These are phyloP conservation scores for Pseudogymnoascus sp. DNA, from an alignment of 2,329 filamentous ascomycete genomes.

Conservation along the genomic window DNA sequence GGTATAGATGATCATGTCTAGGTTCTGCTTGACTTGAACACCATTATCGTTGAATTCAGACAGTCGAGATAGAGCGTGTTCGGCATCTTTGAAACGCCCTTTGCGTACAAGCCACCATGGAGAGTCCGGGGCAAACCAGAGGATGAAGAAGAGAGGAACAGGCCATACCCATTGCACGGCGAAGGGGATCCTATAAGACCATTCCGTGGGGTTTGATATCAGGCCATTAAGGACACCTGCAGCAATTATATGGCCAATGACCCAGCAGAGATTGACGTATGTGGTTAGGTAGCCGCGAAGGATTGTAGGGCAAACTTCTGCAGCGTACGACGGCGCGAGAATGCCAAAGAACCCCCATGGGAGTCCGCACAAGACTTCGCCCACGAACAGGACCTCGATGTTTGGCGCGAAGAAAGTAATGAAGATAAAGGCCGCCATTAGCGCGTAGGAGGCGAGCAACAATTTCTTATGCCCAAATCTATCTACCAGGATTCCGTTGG, in stretches of 20 bases:
- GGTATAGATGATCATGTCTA: slow-evolving; percentile 46
- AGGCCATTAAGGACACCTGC: slow-evolving; percentile 34
- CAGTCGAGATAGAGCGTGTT: slow-evolving; percentile 18
- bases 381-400: slow-evolving; percentile 38
- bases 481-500: slow-evolving; percentile 39
- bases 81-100: slow-evolving; percentile 35
- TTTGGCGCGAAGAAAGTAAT: slow-evolving; percentile 43
- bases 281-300: slow-evolving; percentile 47
- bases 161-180: slow-evolving; percentile 38
- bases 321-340: slow-evolving; percentile 29
- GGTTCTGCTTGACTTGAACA: slow-evolving; percentile 33
- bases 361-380: slow-evolving; percentile 41
- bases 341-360: slow-evolving; percentile 43
- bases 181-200: slow-evolving; percentile 12
- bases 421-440: slow-evolving; percentile 38
- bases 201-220: slow-evolving; percentile 8
- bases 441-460: slow-evolving; percentile 36
- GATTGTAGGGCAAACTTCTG: slow-evolving; percentile 48
- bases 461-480: slow-evolving; percentile 43
- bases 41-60: slow-evolving; percentile 31
- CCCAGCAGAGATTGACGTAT: slow-evolving; percentile 50
- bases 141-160: slow-evolving; percentile 34
- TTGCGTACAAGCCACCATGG: slow-evolving; percentile 41
- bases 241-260: slow-evolving; percentile 40
- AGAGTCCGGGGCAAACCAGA: slow-evolving; percentile 38